Evolutionary conservation across 1,139 yeast species (phyloP).

Genomic region (Hanseniaspora sp.): DNA sequence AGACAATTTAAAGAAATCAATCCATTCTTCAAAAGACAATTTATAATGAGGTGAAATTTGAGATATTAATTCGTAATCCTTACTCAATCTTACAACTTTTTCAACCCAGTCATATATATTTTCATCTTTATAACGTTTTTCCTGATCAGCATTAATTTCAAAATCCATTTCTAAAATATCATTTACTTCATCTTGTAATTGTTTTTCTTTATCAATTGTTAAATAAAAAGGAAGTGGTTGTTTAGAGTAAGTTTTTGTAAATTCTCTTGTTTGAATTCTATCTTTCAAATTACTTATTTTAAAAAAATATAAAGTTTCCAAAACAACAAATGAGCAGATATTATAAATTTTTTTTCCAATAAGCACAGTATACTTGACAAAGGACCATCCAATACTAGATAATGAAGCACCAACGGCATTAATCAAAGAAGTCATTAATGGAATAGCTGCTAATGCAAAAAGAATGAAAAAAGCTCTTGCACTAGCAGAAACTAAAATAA

Average conservation of each 20-base stretch:
- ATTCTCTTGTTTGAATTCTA: not conserved
- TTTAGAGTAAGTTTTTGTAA: not conserved
- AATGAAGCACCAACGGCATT: constrained; percentile 60
- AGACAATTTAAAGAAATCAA: constrained; percentile 28
- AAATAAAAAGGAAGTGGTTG: constrained; percentile 5
- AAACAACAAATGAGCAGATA: constrained; percentile 1
- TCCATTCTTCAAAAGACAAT: constrained; percentile 41
- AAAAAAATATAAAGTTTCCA: not conserved
- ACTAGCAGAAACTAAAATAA: constrained; percentile 47
- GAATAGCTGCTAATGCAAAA: constrained; percentile 77
- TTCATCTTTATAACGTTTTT: constrained; percentile 15
- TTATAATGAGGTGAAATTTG: constrained; percentile 30
- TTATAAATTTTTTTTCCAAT: not conserved
- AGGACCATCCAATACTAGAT: constrained; percentile 28
- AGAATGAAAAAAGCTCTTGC: constrained; percentile 63
- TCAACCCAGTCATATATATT: constrained; percentile 20
- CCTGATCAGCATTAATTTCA: constrained; percentile 17
- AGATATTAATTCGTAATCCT: constrained; percentile 25
- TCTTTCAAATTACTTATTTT: not conserved
- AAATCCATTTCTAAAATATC: constrained; percentile 17
- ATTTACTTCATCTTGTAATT: constrained; percentile 18
- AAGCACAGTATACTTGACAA: constrained; percentile 18
- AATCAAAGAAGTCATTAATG: constrained; percentile 72
- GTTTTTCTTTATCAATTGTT: constrained; percentile 14
- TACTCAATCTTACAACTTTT: constrained; percentile 24